Evolutionary conservation across 768 basidiomycete species (phyloP).

Genomic region (Suillus subaureus): DNA sequence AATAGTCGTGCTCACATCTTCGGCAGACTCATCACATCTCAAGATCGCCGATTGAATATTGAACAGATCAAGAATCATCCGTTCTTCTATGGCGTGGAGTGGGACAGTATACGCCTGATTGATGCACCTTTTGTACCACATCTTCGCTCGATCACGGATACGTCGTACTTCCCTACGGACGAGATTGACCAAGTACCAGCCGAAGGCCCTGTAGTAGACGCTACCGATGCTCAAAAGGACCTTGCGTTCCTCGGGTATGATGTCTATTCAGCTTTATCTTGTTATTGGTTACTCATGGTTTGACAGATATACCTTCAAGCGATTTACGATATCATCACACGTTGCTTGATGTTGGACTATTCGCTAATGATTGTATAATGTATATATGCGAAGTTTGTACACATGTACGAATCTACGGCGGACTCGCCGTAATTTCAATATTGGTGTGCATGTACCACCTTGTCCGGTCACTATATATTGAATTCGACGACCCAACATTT

Average conservation of each 20-base stretch:
- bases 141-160: constrained; percentile 90
- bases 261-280: background rate
- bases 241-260: constrained; percentile 68
- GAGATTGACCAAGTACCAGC: constrained; percentile 80
- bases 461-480: background rate
- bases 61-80: constrained; percentile 91
- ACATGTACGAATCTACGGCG: background rate
- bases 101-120: constrained; percentile 83
- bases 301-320: constrained; percentile 76
- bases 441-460: background rate
- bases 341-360: constrained; percentile 40
- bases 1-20: background rate
- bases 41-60: constrained; percentile 73
- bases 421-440: background rate
- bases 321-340: constrained; percentile 66
- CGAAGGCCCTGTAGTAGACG: constrained; percentile 41
- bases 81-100: constrained; percentile 97
- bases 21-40: constrained; percentile 77
- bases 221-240: constrained; percentile 51
- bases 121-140: constrained; percentile 97
- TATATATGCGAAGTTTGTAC: background rate
- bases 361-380: background rate
- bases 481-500: background rate
- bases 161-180: constrained; percentile 97
- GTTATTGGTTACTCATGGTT: constrained; percentile 7